phyloP scores from a whole-genome alignment of 345 rosid genomes.

The Populus nigra region DNA sequence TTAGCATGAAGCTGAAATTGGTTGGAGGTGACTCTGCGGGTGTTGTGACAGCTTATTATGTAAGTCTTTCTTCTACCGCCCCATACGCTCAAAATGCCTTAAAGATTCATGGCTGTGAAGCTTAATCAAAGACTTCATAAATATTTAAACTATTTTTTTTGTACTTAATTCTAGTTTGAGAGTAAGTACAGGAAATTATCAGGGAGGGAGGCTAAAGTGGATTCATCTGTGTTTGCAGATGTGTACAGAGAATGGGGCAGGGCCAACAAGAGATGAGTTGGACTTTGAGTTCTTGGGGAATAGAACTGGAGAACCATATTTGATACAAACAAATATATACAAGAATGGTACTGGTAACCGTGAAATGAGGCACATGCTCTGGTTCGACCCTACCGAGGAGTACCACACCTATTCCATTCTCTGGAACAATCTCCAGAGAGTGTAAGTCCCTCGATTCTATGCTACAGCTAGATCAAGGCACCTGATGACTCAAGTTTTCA shows the following conservation, averaged over 20 bases:
- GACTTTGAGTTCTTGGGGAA: constrained; percentile 97
- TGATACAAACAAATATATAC: constrained; percentile 85
- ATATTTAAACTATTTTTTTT: too few relatives aligned
- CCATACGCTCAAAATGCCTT: neutral
- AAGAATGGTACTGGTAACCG: constrained; percentile 86
- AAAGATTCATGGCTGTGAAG: too few relatives aligned
- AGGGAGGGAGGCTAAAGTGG: neutral
- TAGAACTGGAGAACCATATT: constrained; percentile 78
- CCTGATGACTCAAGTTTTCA: neutral
- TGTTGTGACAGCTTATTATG: constrained; percentile 94
- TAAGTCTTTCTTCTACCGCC: constrained; percentile 19
- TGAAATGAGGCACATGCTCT: constrained; percentile 90
- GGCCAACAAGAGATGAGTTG: constrained; percentile 90
- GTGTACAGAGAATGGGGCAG: constrained; percentile 92
- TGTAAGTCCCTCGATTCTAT: constrained; percentile 41
- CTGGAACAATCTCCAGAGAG: constrained; percentile 73
- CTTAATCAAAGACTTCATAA: too few relatives aligned
- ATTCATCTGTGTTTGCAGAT: constrained; percentile 43
- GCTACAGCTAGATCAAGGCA: too few relatives aligned
- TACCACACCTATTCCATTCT: constrained; percentile 74
- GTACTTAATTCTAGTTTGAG: neutral
- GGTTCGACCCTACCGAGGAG: constrained; percentile 95
- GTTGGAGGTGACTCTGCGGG: constrained; percentile 98
- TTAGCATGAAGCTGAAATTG: constrained; percentile 91
- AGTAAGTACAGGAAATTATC: neutral